Evolutionary conservation across 129 eudicot species (phyloP), one percentile per base, ranked within the genome.

Genomic region (Dittrichia graveolens): DNA sequence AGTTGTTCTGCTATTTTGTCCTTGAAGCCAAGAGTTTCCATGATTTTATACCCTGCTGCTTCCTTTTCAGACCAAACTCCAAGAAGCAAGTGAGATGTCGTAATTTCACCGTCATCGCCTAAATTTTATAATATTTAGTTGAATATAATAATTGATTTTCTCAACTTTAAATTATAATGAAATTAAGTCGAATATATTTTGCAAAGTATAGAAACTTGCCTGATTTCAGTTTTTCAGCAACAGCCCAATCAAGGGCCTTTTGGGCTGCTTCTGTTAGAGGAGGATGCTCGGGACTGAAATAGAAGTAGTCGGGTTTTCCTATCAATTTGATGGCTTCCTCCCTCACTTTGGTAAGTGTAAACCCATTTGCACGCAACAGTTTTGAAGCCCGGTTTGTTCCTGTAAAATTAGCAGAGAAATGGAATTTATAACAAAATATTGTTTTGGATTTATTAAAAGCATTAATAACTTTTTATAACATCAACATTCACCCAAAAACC

Each of bases 211-310:
- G 61, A 79, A 44, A 55, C 83, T 63, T 73, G 78, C 96, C 85
- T 19, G 90, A 86, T 76, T 87, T 85, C 0, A 85, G 74, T 71
- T 82, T 90, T 59, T 90, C 81, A 77, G 84, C 83, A 8, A 90
- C 54, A 19, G 96, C 96, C 88, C 90, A 90, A 59, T 90, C 93
- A 44, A 90, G 87, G 63, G 90, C 93, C 65, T 58, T 84, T 82
- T 84, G 90, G 50, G 88, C 93, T 19, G 87, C 64, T 75, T 84
- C 93, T 14, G 93, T 86, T 61, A 90, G 52, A 73, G 93, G 87
- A 55, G 93, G 92, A 75, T 78, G 88, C 72, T 78, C 88, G 8
- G 92, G 90, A 42, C 85, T 82, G 69, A 75, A 75, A 74, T 19
- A 82, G 73, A 47, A 75, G 69, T 73, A 65, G 14, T 83, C 88